A percentile compares a stretch with the other conserved stretches of the same genome.
Conservation (phyloP, 768 basidiomycete species). For the Lactarius quietus region DNA sequence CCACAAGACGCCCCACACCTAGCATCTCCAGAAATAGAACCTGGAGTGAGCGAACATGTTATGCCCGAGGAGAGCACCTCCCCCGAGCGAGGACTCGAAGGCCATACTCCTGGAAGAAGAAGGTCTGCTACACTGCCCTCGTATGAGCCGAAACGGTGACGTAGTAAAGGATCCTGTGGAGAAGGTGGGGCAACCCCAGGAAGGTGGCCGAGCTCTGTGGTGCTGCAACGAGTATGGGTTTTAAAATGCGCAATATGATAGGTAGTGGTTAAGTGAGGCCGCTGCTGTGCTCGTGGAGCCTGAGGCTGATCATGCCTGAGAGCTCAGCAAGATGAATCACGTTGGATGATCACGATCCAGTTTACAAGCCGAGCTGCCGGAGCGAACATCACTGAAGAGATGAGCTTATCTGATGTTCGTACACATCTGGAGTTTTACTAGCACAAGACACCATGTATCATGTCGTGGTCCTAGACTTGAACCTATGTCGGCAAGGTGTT, state of each 20-base stretch:
- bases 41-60: background rate
- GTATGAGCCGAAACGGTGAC: background rate
- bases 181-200: background rate
- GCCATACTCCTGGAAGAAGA: background rate
- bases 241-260: background rate
- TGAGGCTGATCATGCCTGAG: too few species aligned
- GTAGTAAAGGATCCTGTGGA: background rate
- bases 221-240: background rate
- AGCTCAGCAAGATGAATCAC: too few species aligned
- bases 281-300: background rate
- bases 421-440: background rate
- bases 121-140: background rate
- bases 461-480: background rate
- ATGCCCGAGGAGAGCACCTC: background rate
- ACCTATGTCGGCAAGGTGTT: background rate
- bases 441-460: background rate
- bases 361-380: background rate
- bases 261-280: background rate
- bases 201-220: background rate
- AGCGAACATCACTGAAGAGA: background rate
- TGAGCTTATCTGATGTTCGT: background rate
- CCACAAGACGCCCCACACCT: too few species aligned
- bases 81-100: too few species aligned
- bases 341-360: background rate
- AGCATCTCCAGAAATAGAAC: background rate